Evolutionary conservation across 2,329 filamentous ascomycete genomes (phyloP).

Genomic region (Claviceps citrina): DNA sequence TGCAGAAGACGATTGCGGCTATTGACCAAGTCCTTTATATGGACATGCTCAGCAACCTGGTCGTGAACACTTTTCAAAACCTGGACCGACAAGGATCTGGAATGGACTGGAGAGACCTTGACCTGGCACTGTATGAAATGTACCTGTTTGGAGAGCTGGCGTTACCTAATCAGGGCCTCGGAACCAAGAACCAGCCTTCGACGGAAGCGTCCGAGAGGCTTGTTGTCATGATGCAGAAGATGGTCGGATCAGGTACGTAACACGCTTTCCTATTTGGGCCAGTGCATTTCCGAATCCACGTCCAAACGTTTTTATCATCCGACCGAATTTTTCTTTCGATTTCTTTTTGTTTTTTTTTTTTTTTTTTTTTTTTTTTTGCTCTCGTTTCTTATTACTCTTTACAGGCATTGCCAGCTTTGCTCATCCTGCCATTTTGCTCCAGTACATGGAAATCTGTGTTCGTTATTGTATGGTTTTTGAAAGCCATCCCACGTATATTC

Average conservation of each 20-base stretch:
- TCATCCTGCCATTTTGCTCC: conserved; percentile 81
- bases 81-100: conserved; percentile 57
- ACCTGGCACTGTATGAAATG: conserved; percentile 89
- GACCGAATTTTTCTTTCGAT: no score
- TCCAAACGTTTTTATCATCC: no score
- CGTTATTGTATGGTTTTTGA: conserved; percentile 91
- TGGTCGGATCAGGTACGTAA: conserved; percentile 73
- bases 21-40: conserved; percentile 83
- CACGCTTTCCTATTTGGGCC: no score
- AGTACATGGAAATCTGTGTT: conserved; percentile 98
- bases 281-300: no score
- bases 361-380: neutral
- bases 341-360: neutral
- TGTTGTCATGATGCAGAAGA: conserved; percentile 83
- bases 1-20: conserved; percentile 84
- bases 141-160: conserved; percentile 88
- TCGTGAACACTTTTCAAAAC: conserved; percentile 75
- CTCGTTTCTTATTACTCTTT: neutral
- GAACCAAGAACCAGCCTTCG: conserved; percentile 68
- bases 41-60: conserved; percentile 71
- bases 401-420: conserved; percentile 68
- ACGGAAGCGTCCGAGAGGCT: conserved; percentile 66
- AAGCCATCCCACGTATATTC: conserved; percentile 63
- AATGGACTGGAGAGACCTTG: conserved; percentile 88
- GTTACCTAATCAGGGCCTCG: conserved; percentile 75